Evolutionary conservation across 2,329 filamentous ascomycete species (phyloP), one percentile per base, ranked within the genome.

Genomic region (Lachnellula cervina): DNA sequence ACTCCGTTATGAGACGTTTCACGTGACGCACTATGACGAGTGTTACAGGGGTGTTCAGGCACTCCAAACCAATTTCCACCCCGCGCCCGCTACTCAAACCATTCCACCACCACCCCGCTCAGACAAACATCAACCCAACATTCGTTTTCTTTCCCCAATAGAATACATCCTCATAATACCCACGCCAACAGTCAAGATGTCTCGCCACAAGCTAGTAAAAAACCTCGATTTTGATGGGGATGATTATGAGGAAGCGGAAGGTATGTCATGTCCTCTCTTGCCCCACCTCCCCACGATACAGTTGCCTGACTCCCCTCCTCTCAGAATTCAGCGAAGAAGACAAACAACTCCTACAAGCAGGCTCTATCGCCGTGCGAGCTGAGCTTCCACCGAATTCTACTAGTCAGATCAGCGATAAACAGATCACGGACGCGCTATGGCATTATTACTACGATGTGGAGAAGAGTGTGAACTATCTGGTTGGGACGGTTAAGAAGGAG

Each of bases 401-500:
- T 25, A 62, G 59, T n/a, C 46, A 71, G 68, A 75, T 81, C n/a
- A 78, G 81, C 5, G 82, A 87, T 57, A 75, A 77, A 38, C 87
- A 96, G 68, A 93, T 97, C 59, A 84, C 96, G 70, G 93, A 97
- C 59, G 82, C 92, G 0, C 73, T 99, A 16, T 97, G 91, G 90
- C 84, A 99, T 72, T 97, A 97, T 72, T 97, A 93, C 71, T 97
- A 92, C 70, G 92, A 99, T 66, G 79, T 96, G 32, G 87, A 85
- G 55, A 96, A 96, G 72, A 84, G 90, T 1, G 87, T 95, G 38
- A 79, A 81, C 55, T 97, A 95, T 68, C 73, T 99, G 56, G 81
- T 84, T 60, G 88, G 85, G 78, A 85, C 63, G 49, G 52, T 64
- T 48, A 60, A 59, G 9, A 62, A 61, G 28, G 69, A 66, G 52